Evolutionary conservation across 495 filamentous ascomycete genomes (phyloP).

Genomic region (Annulohypoxylon moriforme): DNA sequence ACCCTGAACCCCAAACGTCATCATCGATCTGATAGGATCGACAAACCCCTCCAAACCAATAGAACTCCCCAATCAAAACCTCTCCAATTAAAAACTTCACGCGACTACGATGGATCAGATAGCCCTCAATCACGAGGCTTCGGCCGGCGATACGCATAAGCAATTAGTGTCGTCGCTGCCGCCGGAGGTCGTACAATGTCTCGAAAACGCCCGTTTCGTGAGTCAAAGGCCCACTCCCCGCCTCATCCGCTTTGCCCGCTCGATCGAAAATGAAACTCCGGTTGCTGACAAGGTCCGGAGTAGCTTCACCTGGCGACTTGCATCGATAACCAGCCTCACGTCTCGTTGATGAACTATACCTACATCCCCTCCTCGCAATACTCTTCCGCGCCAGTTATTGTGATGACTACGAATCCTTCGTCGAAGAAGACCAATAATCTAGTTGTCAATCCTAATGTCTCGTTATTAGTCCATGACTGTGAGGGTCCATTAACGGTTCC

Average conservation of each 20-base stretch:
- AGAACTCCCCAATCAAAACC: neutral
- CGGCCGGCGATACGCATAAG: slow-evolving; percentile 75
- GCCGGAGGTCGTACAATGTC: slow-evolving; percentile 84
- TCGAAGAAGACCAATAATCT: slow-evolving; percentile 92
- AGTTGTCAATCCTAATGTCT: slow-evolving; percentile 86
- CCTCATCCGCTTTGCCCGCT: slow-evolving; percentile 5
- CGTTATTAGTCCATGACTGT: slow-evolving; percentile 96
- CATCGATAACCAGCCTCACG: slow-evolving; percentile 83
- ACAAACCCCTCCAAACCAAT: slow-evolving; percentile 16
- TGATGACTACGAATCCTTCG: slow-evolving; percentile 92
- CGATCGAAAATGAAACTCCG: neutral
- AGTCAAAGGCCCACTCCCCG: slow-evolving; percentile 36
- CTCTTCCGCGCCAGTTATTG: slow-evolving; percentile 76
- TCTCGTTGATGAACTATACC: slow-evolving; percentile 99
- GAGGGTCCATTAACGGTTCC: neutral
- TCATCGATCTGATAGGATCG: slow-evolving; percentile 28
- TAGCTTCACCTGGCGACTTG: slow-evolving; percentile 96
- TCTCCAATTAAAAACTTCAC: slow-evolving; percentile 20
- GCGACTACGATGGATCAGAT: slow-evolving; percentile 57
- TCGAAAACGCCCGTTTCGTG: slow-evolving; percentile 96
- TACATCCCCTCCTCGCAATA: slow-evolving; percentile 89
- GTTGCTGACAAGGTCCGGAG: slow-evolving; percentile 6
- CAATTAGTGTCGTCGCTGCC: slow-evolving; percentile 77
- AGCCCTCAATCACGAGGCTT: slow-evolving; percentile 80
- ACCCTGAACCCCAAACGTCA: slow-evolving; percentile 21